Percentiles rank a stretch among this genome's conserved stretches.
Conservation (phyloP, 2,329 filamentous ascomycete genomes). For the Neonectria magnoliae region DNA sequence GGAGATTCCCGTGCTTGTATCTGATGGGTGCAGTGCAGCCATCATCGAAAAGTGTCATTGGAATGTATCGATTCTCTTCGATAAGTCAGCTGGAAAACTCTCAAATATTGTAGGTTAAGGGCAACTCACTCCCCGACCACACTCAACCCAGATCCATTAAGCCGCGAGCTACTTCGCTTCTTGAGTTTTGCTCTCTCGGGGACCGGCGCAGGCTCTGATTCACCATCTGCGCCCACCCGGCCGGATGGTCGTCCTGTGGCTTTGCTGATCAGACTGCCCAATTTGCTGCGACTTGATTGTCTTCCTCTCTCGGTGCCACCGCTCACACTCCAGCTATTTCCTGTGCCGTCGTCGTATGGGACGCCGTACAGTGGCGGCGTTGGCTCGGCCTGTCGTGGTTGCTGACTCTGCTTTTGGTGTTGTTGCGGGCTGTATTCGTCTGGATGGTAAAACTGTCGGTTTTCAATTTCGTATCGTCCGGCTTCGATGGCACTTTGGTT, state of each 20-base stretch:
- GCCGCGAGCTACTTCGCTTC: conserved; percentile 36
- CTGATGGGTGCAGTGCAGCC: no score
- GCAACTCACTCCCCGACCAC: conserved; percentile 31
- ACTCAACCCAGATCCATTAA: conserved; percentile 21
- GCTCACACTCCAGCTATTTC: conserved; percentile 10
- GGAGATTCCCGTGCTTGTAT: no score
- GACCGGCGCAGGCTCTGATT: not conserved
- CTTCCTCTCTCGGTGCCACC: conserved; percentile 23
- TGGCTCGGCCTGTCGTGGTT: not conserved
- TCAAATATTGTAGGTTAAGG: not conserved
- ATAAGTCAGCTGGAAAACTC: not conserved
- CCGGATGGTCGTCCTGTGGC: conserved; percentile 5
- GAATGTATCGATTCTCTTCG: not conserved
- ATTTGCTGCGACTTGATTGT: conserved; percentile 22
- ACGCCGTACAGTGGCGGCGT: not conserved
- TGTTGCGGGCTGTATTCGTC: conserved; percentile 27
- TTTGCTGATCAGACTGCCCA: conserved; percentile 31
- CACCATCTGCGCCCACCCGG: not conserved
- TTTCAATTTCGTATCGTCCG: conserved; percentile 39
- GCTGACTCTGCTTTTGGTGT: not conserved
- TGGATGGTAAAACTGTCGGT: conserved; percentile 34
- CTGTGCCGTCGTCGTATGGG: not conserved
- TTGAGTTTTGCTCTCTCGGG: conserved; percentile 34
- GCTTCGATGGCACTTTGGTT: conserved; percentile 38
- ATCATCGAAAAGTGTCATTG: not conserved